These are phyloP conservation scores for Geum urbanum DNA, from an alignment of 306 rosid genomes.

Conservation along the genomic window DNA sequence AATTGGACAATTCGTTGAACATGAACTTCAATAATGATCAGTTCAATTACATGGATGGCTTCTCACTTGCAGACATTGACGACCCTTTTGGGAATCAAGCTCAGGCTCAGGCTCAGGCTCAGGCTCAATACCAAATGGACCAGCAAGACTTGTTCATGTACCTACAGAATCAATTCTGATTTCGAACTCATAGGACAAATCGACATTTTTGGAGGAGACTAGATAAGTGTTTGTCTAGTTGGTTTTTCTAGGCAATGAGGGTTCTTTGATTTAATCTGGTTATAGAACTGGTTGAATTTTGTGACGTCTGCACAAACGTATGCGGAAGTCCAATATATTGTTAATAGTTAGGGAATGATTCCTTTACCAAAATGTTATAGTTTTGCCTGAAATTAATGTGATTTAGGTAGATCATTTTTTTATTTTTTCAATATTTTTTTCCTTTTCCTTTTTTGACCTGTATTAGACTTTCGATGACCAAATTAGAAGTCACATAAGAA, in stretches of 20 bases:
- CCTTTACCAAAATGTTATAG: neutral
- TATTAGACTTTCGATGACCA: neutral
- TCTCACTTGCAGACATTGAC: constrained; percentile 23
- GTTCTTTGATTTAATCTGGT: neutral
- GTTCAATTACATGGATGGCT: constrained; percentile 44
- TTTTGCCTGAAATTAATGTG: neutral
- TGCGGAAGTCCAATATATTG: neutral
- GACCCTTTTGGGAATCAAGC: constrained; percentile 52
- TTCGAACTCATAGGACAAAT: neutral
- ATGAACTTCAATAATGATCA: constrained; percentile 23
- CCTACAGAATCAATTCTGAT: constrained; percentile 41
- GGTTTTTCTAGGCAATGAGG: neutral
- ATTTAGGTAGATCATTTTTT: neutral
- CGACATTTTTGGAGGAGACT: neutral
- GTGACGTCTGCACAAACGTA: neutral
- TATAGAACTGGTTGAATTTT: neutral
- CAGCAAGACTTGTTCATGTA: constrained; percentile 60
- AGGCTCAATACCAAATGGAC: constrained; percentile 41
- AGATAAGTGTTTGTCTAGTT: constrained; percentile 1
- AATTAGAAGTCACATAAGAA: neutral
- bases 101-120: constrained; percentile 41
- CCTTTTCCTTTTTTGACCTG: neutral
- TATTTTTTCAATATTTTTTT: neutral
- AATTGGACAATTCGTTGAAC: constrained; percentile 34
- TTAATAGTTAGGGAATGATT: neutral